Base-by-base conservation (phyloP, 805 yeast species). In the Saccharomycopsis fodiens region DNA sequence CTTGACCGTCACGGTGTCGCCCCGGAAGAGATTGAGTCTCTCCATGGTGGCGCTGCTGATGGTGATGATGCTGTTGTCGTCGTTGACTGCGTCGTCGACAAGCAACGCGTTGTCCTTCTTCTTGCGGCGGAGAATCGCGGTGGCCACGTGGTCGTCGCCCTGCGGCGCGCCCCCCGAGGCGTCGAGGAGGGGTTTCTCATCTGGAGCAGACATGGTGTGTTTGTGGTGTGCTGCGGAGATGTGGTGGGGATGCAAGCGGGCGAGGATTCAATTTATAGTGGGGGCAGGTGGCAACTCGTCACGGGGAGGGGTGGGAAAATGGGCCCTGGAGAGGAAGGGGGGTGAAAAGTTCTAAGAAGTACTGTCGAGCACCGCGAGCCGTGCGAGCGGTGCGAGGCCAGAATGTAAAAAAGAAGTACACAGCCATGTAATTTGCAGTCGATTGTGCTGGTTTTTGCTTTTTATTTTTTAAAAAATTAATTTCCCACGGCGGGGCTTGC, bases 1-100 rank as follows among this genome's bases (percentile, higher is more conserved):
- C 69, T 89, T 91, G 56, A 93, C 96, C 51, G 88, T 72, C 17
- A 93, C 97, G 30, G 97, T 93, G 62, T 93, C 99, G 57, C 99
- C 99, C 53, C 97, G 80, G 77, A 93, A 93, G 63, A 93, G 74
- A 66, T 93, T 95, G 51, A 93, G 73, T 59, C 82, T 73, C 61
- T 93, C 98, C 95, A 93, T 86, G 15, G 97, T 93, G 64, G 82
- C 82, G 15, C 96, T 85, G 30, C 94, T 83, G 82, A 93, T 85
- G 42, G 97, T 84, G 63, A 93, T 85, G 54, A 91, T 94, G 23
- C 97, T 88, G 68, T 93, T 93, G 66, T 93, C 99, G 65, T 93
- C 99, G 58, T 85, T 87, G 58, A 82, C 79, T 54, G 99, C 97
- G 67, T 93, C 98, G 62, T 93, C 99, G 43, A 93, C 97, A 53